Base-by-base conservation (phyloP, 495 filamentous ascomycete genomes). In the Evernia prunastri region DNA sequence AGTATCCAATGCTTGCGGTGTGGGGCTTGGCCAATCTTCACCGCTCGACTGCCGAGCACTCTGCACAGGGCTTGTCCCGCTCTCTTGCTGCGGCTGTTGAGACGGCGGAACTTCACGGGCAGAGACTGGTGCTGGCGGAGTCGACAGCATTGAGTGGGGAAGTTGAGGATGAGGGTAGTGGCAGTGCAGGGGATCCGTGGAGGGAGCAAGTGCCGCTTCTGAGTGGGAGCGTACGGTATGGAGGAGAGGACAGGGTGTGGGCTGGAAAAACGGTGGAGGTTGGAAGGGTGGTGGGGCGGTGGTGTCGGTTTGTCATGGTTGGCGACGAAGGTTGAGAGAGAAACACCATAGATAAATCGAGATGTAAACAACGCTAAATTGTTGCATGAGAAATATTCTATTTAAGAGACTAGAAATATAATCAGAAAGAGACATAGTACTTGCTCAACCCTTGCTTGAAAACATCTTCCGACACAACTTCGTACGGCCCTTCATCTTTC, bases 41-140 rank as follows among this genome's bases (percentile, higher is more conserved):
- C 74, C 78, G 78, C n/a, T 74, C 79, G 35, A 92, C 89, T 7
- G 83, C 84, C 61, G 90, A 94, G 69, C 92, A 88, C 80, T 92
- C 89, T 51, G 90, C 87, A 0, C 91, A 96, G 72, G 92, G 91
- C 0, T 72, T 96, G 8, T 84, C 84, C 58, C 84, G 85, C 69
- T 89, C 86, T 8, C 77, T 89, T 20, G 82, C 91, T 15, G 72
- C 74, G 29, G 75, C 87, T 10, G 84, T 92, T 35, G 91, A 95
- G 68, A 78, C 84, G 11, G 85, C 87, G 2, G 70, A 70, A 27
- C 66, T 66, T 4, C 69, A 69, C 56, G 63, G 63, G 0, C 68
- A 76, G 69, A 68, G 72, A 40, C 70, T 81, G 35, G 60, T 76
- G 33, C 71, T 84, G 29, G 77, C 66, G 33, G 80, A 82, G 76